These are phyloP conservation scores for Astrocystis sublimbata DNA, from an alignment of 495 filamentous ascomycete species.

Conservation along the genomic window DNA sequence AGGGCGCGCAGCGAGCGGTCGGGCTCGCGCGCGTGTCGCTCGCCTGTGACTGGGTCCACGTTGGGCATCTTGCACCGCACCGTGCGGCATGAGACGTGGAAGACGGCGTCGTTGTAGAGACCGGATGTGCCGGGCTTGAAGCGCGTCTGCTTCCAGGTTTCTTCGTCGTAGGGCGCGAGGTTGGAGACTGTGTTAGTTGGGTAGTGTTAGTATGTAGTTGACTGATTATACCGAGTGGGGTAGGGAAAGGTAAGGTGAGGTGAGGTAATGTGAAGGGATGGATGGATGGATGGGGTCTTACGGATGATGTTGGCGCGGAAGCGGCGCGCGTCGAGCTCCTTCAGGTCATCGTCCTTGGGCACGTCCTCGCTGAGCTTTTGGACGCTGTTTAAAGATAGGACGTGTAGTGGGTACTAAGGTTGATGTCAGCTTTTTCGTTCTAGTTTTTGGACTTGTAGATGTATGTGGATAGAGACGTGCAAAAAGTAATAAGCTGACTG, in stretches of 20 bases:
- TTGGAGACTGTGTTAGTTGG: conserved; percentile 36
- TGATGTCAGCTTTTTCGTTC: conserved; percentile 14
- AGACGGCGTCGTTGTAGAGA: conserved; percentile 33
- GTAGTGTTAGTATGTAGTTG: too few species aligned
- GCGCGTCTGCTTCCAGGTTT: conserved; percentile 72
- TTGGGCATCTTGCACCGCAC: conserved; percentile 82
- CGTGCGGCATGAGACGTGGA: conserved; percentile 69
- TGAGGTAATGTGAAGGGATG: too few species aligned
- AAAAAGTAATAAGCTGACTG: too few species aligned
- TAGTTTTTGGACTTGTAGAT: not conserved
- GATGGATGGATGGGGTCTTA: too few species aligned
- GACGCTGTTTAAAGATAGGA: conserved; percentile 74
- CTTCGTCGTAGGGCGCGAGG: conserved; percentile 56
- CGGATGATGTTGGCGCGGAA: conserved; percentile 86
- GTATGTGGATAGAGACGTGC: too few species aligned
- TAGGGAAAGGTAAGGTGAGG: too few species aligned
- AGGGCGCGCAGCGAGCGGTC: conserved; percentile 68
- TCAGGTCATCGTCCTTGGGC: conserved; percentile 45
- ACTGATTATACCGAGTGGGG: not conserved
- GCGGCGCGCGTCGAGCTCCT: conserved; percentile 61
- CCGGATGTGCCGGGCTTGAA: conserved; percentile 51
- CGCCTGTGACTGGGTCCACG: conserved; percentile 71
- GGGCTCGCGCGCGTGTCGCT: conserved; percentile 71
- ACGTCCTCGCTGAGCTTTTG: conserved; percentile 62
- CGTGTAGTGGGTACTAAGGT: conserved; percentile 73